Evolutionary conservation across 345 rosid species (phyloP), one percentile per base, ranked within the genome.

Genomic region (Alliaria petiolata): DNA sequence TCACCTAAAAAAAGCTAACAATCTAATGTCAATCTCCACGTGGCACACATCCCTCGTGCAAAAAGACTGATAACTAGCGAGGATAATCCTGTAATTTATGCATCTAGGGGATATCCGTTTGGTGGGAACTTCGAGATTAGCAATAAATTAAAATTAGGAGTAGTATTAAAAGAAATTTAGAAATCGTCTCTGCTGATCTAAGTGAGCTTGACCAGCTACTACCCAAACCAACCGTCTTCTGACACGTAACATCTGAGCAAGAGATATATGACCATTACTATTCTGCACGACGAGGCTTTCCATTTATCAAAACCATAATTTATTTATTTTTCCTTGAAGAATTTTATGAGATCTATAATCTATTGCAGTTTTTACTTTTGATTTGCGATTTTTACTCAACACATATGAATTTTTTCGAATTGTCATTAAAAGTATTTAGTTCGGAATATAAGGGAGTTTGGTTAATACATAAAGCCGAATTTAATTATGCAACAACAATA

Each of bases 201-300:
- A 59, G 33, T 40, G 60, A 59, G 57, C 16, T 68, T 43, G 78
- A 60, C 63, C 64, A 67, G 40, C 78, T 67, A 60, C 78, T 12
- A 8, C 9, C 11, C 22, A 13, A 26, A 54, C 74, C 65, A 75
- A 53, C 30, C 19, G 0, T 9, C 12, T 53, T 36, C 20, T 30
- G 58, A 52, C 79, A 68, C 79, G 74, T 75, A 45, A 5, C 6
- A 26, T n/a, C 0, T 25, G 6, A 9, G 14, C 47, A 59, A 68
- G 47, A 60, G 68, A 50, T 42, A n/a, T n/a, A 39, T 45, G 7
- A 38, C 69, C 42, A 61, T 61, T 63, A 68, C 65, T 36, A 61
- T 65, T 68, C 50, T 50, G 79, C 79, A 75, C 79, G 70, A 68
- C 59, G 79, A 75, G 57, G 58, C 25, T 69, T 52, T 61, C 78